Evolutionary conservation across 306 rosid genomes (phyloP).

Genomic region (Inga laurina): DNA sequence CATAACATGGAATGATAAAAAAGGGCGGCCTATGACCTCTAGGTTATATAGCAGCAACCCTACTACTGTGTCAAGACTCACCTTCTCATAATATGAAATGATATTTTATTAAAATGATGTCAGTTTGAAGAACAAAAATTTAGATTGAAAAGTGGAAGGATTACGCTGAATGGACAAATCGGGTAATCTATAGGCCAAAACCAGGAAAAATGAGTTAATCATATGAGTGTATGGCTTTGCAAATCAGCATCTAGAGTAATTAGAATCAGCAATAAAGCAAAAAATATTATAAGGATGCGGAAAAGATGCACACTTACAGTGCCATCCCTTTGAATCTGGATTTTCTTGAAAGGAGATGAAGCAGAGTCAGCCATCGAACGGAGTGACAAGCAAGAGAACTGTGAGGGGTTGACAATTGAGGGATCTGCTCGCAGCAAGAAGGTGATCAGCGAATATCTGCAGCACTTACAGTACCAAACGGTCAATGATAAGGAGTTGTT

Average conservation of each 20-base stretch:
- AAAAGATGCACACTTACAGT: constrained; percentile 47
- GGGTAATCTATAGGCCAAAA: neutral
- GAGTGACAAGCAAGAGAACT: constrained; percentile 39
- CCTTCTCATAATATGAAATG: neutral
- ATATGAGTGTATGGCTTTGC: neutral
- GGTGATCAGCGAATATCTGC: neutral
- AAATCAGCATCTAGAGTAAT: neutral
- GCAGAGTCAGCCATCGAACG: constrained; percentile 65
- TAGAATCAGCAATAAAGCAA: neutral
- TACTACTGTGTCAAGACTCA: no score
- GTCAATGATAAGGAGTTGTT: no score
- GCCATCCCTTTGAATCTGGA: constrained; percentile 72
- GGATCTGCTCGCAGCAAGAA: constrained; percentile 33
- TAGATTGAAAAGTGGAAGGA: neutral
- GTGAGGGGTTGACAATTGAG: constrained; percentile 7
- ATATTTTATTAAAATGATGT: neutral
- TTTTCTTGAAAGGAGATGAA: constrained; percentile 67
- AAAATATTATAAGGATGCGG: neutral
- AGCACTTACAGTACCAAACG: no score
- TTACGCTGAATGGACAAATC: neutral
- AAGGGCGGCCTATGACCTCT: no score
- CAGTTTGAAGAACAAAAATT: constrained; percentile 6
- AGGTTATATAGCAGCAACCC: neutral
- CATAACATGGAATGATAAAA: neutral
- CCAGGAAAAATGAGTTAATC: neutral